phyloP scores from a whole-genome alignment of 148 eudicot genomes.

The Spergularia marina region DNA sequence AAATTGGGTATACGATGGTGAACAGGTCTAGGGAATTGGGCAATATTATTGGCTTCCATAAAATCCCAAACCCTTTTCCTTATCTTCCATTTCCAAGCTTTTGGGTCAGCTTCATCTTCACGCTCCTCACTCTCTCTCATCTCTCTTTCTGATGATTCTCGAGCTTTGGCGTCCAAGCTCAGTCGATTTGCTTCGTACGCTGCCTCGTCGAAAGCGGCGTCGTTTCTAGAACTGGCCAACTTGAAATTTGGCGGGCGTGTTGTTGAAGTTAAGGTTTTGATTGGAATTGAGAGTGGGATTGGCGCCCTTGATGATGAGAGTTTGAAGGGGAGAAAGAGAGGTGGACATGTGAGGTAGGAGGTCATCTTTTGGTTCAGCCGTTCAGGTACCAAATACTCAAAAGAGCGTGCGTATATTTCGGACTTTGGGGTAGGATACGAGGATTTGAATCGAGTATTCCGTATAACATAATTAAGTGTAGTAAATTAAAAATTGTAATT shows the following conservation, averaged over 20 bases:
- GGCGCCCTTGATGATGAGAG: not conserved
- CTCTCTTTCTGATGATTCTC: constrained; percentile 44
- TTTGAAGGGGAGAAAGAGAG: constrained; percentile 17
- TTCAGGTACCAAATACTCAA: too few relatives aligned
- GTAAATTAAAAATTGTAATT: too few relatives aligned
- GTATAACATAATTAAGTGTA: too few relatives aligned
- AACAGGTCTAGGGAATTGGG: constrained; percentile 89
- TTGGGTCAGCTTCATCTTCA: constrained; percentile 44
- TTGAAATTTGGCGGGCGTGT: constrained; percentile 7
- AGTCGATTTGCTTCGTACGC: constrained; percentile 69
- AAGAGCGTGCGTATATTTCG: too few relatives aligned
- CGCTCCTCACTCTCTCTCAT: not conserved
- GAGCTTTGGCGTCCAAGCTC: constrained; percentile 63
- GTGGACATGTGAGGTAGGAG: constrained; percentile 2
- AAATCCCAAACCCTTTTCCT: constrained; percentile 83
- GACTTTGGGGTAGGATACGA: too few relatives aligned
- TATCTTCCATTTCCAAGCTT: constrained; percentile 89
- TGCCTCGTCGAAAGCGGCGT: constrained; percentile 47
- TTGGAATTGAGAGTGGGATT: constrained; percentile 7
- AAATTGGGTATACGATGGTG: constrained; percentile 94
- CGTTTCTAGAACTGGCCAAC: constrained; percentile 33
- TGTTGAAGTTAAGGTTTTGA: not conserved
- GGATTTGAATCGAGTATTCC: too few relatives aligned
- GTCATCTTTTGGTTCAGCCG: not conserved
- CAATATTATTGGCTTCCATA: constrained; percentile 75